These are phyloP conservation scores for Dovyalis caffra DNA, from an alignment of 345 rosid species.

Conservation along the genomic window DNA sequence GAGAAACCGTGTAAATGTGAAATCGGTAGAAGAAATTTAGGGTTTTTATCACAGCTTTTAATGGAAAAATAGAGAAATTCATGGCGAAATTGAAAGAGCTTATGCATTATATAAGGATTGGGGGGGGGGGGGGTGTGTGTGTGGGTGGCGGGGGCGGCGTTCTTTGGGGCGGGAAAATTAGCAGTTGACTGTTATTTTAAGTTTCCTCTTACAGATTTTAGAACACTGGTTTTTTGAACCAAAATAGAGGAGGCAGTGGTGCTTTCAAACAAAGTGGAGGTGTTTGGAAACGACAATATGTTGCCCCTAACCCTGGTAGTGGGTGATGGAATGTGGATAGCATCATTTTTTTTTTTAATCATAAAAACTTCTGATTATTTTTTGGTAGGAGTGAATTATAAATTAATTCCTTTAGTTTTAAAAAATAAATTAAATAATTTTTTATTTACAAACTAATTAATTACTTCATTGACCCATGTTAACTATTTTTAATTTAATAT, in stretches of 20 bases:
- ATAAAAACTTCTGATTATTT: too few relatives aligned
- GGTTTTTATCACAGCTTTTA: not conserved
- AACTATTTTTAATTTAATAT: too few relatives aligned
- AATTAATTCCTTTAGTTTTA: too few relatives aligned
- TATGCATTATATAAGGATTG: constrained; percentile 27
- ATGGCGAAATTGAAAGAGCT: constrained; percentile 26
- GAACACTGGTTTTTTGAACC: not conserved
- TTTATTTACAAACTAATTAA: too few relatives aligned
- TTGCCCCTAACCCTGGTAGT: not conserved
- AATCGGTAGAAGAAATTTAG: constrained; percentile 17
- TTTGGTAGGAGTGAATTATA: too few relatives aligned
- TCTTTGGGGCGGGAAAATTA: constrained; percentile 12
- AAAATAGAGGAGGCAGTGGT: too few relatives aligned
- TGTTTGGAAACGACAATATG: not conserved
- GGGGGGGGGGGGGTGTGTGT: too few relatives aligned
- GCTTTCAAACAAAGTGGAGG: too few relatives aligned
- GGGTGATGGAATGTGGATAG: not conserved
- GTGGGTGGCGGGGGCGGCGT: too few relatives aligned
- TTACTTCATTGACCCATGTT: too few relatives aligned
- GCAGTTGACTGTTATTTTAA: not conserved
- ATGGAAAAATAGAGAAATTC: constrained; percentile 19
- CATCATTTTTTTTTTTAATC: too few relatives aligned
- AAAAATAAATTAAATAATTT: too few relatives aligned
- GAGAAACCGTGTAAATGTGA: constrained; percentile 32
- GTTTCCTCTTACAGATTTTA: not conserved